Base-by-base conservation (phyloP, 495 filamentous ascomycete genomes). In the Penicillium silybi region DNA sequence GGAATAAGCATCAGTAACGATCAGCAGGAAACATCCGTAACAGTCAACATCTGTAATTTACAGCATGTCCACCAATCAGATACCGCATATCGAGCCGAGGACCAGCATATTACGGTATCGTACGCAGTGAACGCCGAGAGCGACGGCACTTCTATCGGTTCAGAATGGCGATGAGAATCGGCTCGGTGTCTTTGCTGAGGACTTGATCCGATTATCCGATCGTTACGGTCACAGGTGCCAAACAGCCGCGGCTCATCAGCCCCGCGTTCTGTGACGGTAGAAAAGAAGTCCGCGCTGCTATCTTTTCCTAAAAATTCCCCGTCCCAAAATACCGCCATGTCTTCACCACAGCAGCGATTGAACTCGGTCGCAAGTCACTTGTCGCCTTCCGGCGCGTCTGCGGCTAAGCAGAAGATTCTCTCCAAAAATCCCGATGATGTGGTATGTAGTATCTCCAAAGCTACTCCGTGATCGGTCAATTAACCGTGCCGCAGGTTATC, bases 401-500 rank as follows among this genome's bases (percentile, higher is more conserved):
- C 62, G 9, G 65, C 68, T 18, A 68, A 62, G 54, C 65, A 73
- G 18, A 61, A 62, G 23, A 32, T 76, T 19, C 52, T 76, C 32
- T 49, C 64, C 1, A 72, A 74, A 58, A 74, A 70, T 45, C 59
- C 73, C 18, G 73, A 76, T 53, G 73, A 76, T 63, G 59, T 76
- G 19, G 73, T 78, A 66, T 41, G 74, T 34, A 10, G 1, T 25
- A 9, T 16, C 15, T 2, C n/a, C n/a, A n/a, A 16, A 38, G 15
- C 4, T 25, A 26, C 34, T 11, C 3, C n/a, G 17, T 38, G 11
- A 44, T 52, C 45, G 42, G 39, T 19, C 20, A 37, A 44, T 48
- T 49, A 51, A 48, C 13, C 6, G 11, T 1, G 6, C 29, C n/a
- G 51, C 39, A 76, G 73, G 92, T 97, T 56, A 95, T 97, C 62